Evolutionary conservation across 2,329 filamentous ascomycete genomes (phyloP).

Genomic region (Paecilomyces fulvus): DNA sequence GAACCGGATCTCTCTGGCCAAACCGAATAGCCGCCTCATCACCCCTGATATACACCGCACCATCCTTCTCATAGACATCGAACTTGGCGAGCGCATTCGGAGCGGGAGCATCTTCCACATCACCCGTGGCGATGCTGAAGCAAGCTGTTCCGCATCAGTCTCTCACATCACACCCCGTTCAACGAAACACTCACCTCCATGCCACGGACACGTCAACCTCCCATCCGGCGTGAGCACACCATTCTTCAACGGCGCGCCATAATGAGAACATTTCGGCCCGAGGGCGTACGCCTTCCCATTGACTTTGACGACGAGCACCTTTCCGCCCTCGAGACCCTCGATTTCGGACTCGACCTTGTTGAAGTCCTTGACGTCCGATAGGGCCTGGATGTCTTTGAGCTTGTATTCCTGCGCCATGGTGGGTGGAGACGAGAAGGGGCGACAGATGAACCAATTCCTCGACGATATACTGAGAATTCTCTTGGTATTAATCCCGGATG

Average conservation of each 20-base stretch:
- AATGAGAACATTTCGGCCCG: slow-evolving; percentile 79
- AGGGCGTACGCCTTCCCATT: slow-evolving; percentile 69
- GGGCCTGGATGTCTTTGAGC: slow-evolving; percentile 66
- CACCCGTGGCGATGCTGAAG: slow-evolving; percentile 81
- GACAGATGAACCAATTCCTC: not conserved
- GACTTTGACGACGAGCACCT: slow-evolving; percentile 76
- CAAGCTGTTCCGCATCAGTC: slow-evolving; percentile 54
- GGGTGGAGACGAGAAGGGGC: slow-evolving; percentile 4
- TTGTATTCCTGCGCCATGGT: slow-evolving; percentile 34
- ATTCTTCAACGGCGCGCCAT: slow-evolving; percentile 80
- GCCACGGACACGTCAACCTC: slow-evolving; percentile 88
- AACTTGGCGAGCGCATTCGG: slow-evolving; percentile 80
- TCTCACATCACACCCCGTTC: not conserved
- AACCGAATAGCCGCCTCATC: slow-evolving; percentile 71
- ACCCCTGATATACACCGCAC: slow-evolving; percentile 73
- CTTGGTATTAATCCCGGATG: not conserved
- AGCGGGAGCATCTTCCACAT: slow-evolving; percentile 90
- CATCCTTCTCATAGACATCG: slow-evolving; percentile 70
- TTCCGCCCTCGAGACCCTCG: slow-evolving; percentile 76
- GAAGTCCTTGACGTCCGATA: slow-evolving; percentile 61
- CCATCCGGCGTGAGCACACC: slow-evolving; percentile 77
- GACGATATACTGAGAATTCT: not conserved
- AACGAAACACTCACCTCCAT: slow-evolving; percentile 60
- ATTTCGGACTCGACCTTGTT: slow-evolving; percentile 86
- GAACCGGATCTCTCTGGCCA: slow-evolving; percentile 62